Conservation (phyloP, 306 rosid genomes). For the Glycine soja region DNA sequence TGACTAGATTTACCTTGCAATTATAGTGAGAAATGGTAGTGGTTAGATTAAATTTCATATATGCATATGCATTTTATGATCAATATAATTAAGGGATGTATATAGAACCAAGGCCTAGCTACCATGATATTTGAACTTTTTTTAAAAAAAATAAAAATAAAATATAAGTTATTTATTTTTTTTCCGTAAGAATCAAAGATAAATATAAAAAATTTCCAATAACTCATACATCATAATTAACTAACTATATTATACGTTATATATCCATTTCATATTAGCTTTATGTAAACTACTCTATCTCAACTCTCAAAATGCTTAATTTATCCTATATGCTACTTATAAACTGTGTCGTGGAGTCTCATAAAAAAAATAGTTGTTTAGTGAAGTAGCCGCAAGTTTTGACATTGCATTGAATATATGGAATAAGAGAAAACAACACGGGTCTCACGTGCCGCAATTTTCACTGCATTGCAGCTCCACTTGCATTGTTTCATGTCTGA, state of each 20-base stretch:
- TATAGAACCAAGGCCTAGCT: background rate
- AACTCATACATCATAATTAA: no score
- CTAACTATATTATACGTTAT: no score
- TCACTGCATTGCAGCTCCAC: background rate
- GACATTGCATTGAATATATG: constrained; percentile 4
- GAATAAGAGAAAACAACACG: background rate
- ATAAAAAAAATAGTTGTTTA: no score
- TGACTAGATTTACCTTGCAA: background rate
- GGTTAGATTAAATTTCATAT: background rate
- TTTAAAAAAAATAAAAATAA: background rate
- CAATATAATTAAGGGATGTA: no score
- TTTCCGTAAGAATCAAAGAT: no score
- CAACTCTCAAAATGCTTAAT: background rate
- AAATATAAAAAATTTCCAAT: no score
- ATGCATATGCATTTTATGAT: background rate
- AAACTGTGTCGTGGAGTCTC: no score
- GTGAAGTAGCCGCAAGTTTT: background rate
- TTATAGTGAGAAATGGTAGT: background rate
- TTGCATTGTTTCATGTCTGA: background rate
- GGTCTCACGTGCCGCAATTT: constrained; percentile 6
- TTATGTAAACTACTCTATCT: background rate
- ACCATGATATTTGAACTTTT: background rate
- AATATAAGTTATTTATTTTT: background rate
- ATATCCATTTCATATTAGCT: constrained; percentile 4
- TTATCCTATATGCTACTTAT: background rate